Conservation (phyloP, 208 protist genomes). For the Blechomonas ayalai region DNA sequence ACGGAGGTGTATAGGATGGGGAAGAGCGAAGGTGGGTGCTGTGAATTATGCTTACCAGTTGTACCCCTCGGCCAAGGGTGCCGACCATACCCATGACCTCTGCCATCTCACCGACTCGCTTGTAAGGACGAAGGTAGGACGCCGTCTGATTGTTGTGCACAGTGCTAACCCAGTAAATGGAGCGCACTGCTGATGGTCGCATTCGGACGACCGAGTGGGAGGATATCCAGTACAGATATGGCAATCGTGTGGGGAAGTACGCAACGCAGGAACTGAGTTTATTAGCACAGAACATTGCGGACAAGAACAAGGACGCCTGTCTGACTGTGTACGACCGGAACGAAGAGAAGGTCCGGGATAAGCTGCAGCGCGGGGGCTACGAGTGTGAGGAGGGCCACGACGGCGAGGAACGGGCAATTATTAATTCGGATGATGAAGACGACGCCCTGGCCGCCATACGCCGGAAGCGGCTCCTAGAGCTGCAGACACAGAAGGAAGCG, state of each 20-base stretch:
- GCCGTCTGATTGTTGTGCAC: too few species aligned
- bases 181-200: conserved; percentile 68
- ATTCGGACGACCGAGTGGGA: conserved; percentile 90
- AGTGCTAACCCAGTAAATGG: too few species aligned
- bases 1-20: too few species aligned
- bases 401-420: conserved; percentile 4
- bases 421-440: conserved; percentile 65
- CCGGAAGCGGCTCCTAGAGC: conserved; percentile 38
- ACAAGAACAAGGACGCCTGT: conserved; percentile 57
- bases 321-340: conserved; percentile 69
- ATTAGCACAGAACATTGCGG: conserved; percentile 67
- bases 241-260: conserved; percentile 85
- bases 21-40: too few species aligned
- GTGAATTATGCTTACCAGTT: too few species aligned
- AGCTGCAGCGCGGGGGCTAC: conserved; percentile 62
- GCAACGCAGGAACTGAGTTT: conserved; percentile 72
- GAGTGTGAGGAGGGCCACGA: conserved; percentile 14
- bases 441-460: conserved; percentile 62
- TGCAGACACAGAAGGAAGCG: conserved; percentile 33
- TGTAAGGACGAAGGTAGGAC: too few species aligned
- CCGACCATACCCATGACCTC: too few species aligned
- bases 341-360: conserved; percentile 52
- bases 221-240: conserved; percentile 87
- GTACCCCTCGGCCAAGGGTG: too few species aligned
- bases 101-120: too few species aligned